Evolutionary conservation across 257 asterid genomes (phyloP), one percentile per base, ranked within the genome.

Genomic region (Fraxinus pennsylvanica): DNA sequence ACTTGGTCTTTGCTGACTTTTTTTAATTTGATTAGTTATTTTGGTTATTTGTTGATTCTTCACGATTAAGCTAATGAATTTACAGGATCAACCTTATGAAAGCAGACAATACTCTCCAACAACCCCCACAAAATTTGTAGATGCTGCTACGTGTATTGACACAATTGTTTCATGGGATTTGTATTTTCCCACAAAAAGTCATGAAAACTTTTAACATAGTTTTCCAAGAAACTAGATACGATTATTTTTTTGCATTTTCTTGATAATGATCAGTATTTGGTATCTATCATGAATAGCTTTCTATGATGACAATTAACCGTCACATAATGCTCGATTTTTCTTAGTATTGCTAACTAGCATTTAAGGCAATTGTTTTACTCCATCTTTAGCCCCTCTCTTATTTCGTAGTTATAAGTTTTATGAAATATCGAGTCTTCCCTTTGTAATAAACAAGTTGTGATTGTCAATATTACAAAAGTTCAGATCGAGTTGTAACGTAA

Each of bases 1-100:
- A 17, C 43, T 10, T 68, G 47, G 52, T 33, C 65, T 68, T 78
- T 68, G 75, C 67, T 72, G 61, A 17, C 33, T 29, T 57, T 15
- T 59, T 78, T 59, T 78, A 74, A 85, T 76, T 76, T 71, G 3
- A 82, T 76, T 78, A 50, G 73, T 61, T 75, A 47, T 82, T 80
- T 82, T 68, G 74, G 66, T 85, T 65, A 29, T 36, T 43, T 75
- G 74, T n/a, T 82, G 86, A 91, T 85, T 84, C 96, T 91, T 91
- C 85, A 85, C 79, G 75, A 84, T 89, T 89, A 91, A 91, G 96
- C 84, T 91, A 84, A 84, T 84, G 35, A 67, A 65, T 36, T 65
- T 77, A 67, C 80, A 72, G 54, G 79, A 82, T 88, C 83, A 82
- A 76, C 84, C 82, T 78, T 71, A 76, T 66, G 69, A 84, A 84